Conservation (phyloP, 176 grass and related monocot species). For the Eremochloa ophiuroides region DNA sequence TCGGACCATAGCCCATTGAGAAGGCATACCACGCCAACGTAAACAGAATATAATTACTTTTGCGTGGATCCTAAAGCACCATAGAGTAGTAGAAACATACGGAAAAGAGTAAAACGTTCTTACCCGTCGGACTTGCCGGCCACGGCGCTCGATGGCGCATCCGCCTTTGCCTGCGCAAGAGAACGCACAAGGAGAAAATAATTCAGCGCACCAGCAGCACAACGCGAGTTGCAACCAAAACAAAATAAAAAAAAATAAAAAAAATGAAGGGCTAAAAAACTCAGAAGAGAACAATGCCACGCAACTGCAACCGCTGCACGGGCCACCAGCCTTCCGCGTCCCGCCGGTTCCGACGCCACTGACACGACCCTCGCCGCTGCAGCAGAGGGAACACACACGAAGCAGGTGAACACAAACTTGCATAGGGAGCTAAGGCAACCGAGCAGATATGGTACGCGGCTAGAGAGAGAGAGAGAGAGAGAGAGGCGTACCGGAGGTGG, state of each 20-base stretch:
- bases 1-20: background rate
- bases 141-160: conserved; percentile 14
- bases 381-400: background rate
- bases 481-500: background rate
- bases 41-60: background rate
- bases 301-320: conserved; percentile 35
- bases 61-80: background rate
- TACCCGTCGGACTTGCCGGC: conserved; percentile 33
- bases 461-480: background rate
- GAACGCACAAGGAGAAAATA: background rate
- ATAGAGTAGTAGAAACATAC: background rate
- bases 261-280: background rate
- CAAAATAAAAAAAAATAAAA: too few species aligned
- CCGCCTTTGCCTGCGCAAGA: conserved; percentile 35
- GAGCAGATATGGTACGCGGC: background rate
- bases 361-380: conserved; percentile 26
- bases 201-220: conserved; percentile 5
- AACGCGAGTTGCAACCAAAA: background rate
- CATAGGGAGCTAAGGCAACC: background rate
- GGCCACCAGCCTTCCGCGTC: conserved; percentile 12
- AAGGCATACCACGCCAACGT: background rate
- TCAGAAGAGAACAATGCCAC: background rate
- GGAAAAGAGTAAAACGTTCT: background rate
- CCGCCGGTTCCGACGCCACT: background rate
- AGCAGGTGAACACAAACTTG: background rate